Conservation (phyloP, 345 rosid species). For the Eutrema japonicum region DNA sequence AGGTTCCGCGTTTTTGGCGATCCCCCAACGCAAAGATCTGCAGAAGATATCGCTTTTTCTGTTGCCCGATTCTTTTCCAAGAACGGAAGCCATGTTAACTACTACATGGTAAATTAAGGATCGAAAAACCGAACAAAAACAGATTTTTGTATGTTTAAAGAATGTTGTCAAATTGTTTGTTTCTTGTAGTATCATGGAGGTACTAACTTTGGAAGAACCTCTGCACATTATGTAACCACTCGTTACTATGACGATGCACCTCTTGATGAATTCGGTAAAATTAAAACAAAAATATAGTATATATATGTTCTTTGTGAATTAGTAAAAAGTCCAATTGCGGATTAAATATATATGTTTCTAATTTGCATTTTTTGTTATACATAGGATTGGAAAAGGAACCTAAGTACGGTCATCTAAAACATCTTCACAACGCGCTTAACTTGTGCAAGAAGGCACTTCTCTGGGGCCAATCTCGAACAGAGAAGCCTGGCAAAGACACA, state of each 20-base stretch:
- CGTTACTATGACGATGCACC: conserved; percentile 98
- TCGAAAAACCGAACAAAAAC: not conserved
- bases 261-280: conserved; percentile 83
- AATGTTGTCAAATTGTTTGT: not conserved
- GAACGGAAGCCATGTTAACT: conserved; percentile 80
- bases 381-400: conserved; percentile 71
- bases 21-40: conserved; percentile 61
- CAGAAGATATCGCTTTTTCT: conserved; percentile 76
- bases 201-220: conserved; percentile 84
- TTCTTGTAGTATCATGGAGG: conserved; percentile 85
- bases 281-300: too few species aligned
- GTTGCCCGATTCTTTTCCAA: conserved; percentile 85
- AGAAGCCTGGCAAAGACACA: conserved; percentile 44
- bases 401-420: conserved; percentile 83
- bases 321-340: not conserved
- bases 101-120: conserved; percentile 83
- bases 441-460: conserved; percentile 76
- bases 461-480: conserved; percentile 52
- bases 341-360: not conserved
- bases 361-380: conserved; percentile 9
- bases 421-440: conserved; percentile 71
- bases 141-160: not conserved
- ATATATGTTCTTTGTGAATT: conserved; percentile 3
- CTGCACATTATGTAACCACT: conserved; percentile 79
- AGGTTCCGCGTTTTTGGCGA: conserved; percentile 68